Base-by-base conservation (phyloP, 208 protist genomes). In the Acanthamoeba divionensis region DNA sequence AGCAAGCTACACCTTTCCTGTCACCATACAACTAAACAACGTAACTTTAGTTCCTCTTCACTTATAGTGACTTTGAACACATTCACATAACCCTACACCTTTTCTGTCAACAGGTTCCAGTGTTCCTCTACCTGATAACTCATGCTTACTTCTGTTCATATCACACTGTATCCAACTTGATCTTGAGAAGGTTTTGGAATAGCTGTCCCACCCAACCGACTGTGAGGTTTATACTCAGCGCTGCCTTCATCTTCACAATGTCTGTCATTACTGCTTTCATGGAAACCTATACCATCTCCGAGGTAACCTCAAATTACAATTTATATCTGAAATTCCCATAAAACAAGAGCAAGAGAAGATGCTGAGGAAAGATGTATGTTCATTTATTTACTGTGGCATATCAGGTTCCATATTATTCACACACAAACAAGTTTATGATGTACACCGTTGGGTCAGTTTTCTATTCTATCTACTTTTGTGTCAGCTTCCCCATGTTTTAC, bases 401-500 rank as follows among this genome's bases (percentile, higher is more conserved):
- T n/a, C 55, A 89, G 71, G 88, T 95, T 21, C 93, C 93, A 24
- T 95, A 95, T 57, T 95, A 95, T 44, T 50, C 66, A 5, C 86
- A 92, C 41, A 90, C 80, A 29, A 55, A 95, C 67, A 90, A 90
- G 73, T 47, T 55, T n/a, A 29, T 65, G 12, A 95, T 95, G 93
- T 95, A 95, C 52, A 86, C 54, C 4, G 48, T 95, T 4, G 93
- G 93, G 31, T 93, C 92, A 9, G 90, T 92, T 1, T 94, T 95
- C 62, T 95, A 95, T 60, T 62, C 79, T 41, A 67, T 95, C 82
- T 95, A 95, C 55, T 95, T 95, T 94, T 69, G 82, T n/a, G 91
- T 95, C n/a, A 90, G 86, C 10, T 95, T 95, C 90, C 93, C 93
- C 63, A 95, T 95, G 93, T 95, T 91, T 48, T 91, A 85, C 24